Conservation (phyloP, 352 stramenopile species). For the Peronospora destructor region DNA sequence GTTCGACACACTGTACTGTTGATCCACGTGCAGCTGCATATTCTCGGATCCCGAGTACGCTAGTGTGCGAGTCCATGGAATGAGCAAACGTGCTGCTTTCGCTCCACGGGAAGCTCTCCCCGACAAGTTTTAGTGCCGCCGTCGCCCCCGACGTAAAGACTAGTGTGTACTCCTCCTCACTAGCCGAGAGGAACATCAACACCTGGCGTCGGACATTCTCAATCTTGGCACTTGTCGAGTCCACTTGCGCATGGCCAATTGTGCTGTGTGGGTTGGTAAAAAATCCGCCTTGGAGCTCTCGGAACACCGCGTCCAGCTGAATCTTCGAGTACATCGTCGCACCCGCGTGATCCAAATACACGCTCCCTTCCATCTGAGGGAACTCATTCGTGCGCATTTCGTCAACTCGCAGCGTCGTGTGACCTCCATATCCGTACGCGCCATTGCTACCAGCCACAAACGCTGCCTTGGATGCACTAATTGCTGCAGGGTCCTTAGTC, state of each 20-base stretch:
- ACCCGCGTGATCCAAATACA: conserved; percentile 83
- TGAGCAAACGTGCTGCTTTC: no score
- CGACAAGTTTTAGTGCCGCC: no score
- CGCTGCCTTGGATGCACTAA: conserved; percentile 17
- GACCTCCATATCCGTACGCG: conserved; percentile 30
- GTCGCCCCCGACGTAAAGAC: no score
- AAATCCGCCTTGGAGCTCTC: conserved; percentile 41
- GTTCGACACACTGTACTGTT: conserved; percentile 25
- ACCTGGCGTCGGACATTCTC: no score
- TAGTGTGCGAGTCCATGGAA: conserved; percentile 73
- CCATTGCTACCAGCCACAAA: conserved; percentile 25
- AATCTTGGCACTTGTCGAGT: no score
- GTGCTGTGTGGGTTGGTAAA: conserved; percentile 70
- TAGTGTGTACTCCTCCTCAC: no score
- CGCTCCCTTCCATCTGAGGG: conserved; percentile 34
- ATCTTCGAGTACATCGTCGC: conserved; percentile 67
- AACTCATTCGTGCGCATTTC: conserved; percentile 42
- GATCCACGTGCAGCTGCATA: conserved; percentile 33
- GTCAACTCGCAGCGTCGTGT: conserved; percentile 26
- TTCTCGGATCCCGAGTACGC: conserved; percentile 55
- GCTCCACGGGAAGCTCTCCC: no score
- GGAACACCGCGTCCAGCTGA: conserved; percentile 49
- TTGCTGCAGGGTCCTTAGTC: conserved; percentile 1
- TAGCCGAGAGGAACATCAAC: no score
- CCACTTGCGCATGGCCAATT: no score